Evolutionary conservation across 164 flowering plant species (phyloP), one percentile per base, ranked within the genome.

Genomic region (Chloranthus sessilifolius): DNA sequence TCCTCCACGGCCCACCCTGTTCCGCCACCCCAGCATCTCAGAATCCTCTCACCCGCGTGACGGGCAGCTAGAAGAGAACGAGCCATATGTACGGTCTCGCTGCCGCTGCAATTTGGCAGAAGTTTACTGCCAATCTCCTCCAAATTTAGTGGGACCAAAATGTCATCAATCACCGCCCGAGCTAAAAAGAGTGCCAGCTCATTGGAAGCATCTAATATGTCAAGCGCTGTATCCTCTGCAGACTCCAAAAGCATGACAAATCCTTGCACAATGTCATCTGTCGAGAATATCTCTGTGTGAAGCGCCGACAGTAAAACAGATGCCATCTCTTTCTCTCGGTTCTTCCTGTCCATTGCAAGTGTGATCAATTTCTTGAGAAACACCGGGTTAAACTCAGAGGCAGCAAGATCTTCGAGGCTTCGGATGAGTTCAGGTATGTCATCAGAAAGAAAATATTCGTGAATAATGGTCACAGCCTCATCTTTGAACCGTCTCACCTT

Each of bases 1-100:
- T 92, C 99, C 69, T 92, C 99, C 64, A 92, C 95, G 4, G 95
- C 95, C 99, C 99, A 92, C 4, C 99, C 99, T 15, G 95, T 81
- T 26, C 99, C 99, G 41, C 99, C 99, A 19, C 97, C 97, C 97
- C 99, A 92, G 60, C 99, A 92, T 67, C 99, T 65, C 39, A 88
- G 71, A 53, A 92, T 50, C 73, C 99, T 88, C 77, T 92, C 99
- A n/a, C 97, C 99, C 7, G 95, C 95, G 66, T 92, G 97, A 15
- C 99, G 91, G 0, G 99, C 97, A 59, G 74, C 70, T 24, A 79
- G 55, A 0, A 92, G 82, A 5, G 97, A 66, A 6, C 76, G 73
- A 33, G 97, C 99, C 89, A 79, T 65, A 12, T 60, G 76, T 26
- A 88, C 85, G n/a, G 95, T 92, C 67, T 88, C 95, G 59, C 73